Evolutionary conservation across 2,329 filamentous ascomycete genomes (phyloP).

Genomic region (Cladophialophora bantiana): DNA sequence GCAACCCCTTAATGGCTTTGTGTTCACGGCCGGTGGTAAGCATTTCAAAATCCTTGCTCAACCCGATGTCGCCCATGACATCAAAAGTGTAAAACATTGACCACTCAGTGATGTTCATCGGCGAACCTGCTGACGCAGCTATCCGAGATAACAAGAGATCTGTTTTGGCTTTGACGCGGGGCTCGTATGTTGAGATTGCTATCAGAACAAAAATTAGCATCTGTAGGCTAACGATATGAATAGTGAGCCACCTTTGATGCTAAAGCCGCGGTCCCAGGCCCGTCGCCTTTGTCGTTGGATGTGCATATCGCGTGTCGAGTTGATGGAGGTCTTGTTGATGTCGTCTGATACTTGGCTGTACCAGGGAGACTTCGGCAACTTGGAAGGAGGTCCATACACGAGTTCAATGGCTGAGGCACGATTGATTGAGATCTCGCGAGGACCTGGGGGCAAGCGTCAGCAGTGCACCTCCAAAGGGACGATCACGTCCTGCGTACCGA

Average conservation of each 20-base stretch:
- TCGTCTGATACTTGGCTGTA: not conserved
- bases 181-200: conserved; percentile 3
- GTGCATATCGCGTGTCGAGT: conserved; percentile 2
- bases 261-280: conserved; percentile 3
- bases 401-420: not conserved
- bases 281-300: not conserved
- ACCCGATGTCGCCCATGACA: conserved; percentile 2
- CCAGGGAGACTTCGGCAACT: not conserved
- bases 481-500: not conserved
- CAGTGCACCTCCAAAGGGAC: not conserved
- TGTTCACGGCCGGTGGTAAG: not conserved
- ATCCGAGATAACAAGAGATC: not conserved
- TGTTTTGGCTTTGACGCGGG: not conserved
- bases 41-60: conserved; percentile 3
- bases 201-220: not conserved
- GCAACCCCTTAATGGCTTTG: not conserved
- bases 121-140: not conserved
- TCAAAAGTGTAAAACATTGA: conserved; percentile 6
- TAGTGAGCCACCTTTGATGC: not conserved
- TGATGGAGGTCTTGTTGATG: not conserved
- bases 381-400: not conserved
- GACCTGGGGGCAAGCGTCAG: not conserved
- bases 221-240: not conserved
- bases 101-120: conserved; percentile 5
- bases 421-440: conserved; percentile 3